phyloP scores from a whole-genome alignment of 805 yeast genomes.

The Hanseniaspora pseudoguilliermondii region DNA sequence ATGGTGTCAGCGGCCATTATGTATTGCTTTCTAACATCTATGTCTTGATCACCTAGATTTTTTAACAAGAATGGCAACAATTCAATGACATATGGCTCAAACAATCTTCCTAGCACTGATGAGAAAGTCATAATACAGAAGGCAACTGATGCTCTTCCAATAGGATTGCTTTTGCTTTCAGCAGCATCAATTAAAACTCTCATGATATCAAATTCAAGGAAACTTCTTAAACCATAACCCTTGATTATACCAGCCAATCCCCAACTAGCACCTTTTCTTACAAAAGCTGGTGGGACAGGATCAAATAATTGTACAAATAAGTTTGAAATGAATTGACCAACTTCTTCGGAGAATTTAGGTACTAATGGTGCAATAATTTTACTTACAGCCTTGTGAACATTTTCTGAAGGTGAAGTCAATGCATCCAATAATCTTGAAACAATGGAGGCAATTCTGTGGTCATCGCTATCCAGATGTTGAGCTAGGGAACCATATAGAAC shows the following conservation, averaged over 20 bases:
- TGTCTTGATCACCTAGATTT: slow-evolving; percentile 69
- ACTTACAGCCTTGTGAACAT: slow-evolving; percentile 78
- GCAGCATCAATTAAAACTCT: slow-evolving; percentile 67
- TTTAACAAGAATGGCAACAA: slow-evolving; percentile 68
- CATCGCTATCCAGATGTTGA: slow-evolving; percentile 58
- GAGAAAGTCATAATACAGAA: slow-evolving; percentile 79
- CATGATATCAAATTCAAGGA: slow-evolving; percentile 65
- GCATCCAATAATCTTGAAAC: slow-evolving; percentile 61
- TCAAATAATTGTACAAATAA: slow-evolving; percentile 50
- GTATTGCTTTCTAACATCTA: slow-evolving; percentile 84
- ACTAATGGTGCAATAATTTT: slow-evolving; percentile 79
- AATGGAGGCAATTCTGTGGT: slow-evolving; percentile 51
- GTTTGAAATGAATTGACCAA: slow-evolving; percentile 42
- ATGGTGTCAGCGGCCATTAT: slow-evolving; percentile 73
- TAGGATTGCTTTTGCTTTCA: slow-evolving; percentile 68
- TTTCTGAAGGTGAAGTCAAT: slow-evolving; percentile 75
- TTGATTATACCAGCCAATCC: slow-evolving; percentile 89
- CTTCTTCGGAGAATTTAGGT: slow-evolving; percentile 37
- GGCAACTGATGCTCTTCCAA: slow-evolving; percentile 75
- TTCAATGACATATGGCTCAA: slow-evolving; percentile 91
- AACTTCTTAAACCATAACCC: slow-evolving; percentile 73
- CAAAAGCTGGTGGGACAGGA: slow-evolving; percentile 30
- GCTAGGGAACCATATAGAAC: slow-evolving; percentile 86
- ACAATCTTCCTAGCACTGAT: slow-evolving; percentile 54
- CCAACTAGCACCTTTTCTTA: slow-evolving; percentile 89